A percentile compares a stretch with the other conserved stretches of the same genome.
Evolutionary conservation across 305 asterid genomes (phyloP).

Genomic region (Fraxinus floribunda): DNA sequence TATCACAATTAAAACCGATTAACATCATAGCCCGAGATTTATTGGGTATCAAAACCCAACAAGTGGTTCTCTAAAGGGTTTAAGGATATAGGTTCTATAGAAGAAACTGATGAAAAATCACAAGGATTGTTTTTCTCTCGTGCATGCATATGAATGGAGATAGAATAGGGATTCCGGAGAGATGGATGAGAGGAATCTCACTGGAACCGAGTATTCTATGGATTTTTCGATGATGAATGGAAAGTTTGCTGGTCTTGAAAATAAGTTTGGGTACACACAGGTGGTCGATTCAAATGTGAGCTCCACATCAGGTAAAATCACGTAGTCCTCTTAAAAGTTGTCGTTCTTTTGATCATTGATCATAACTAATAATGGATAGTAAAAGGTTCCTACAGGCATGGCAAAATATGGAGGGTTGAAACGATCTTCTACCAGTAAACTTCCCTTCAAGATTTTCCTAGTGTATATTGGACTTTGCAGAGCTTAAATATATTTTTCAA

Average conservation of each 20-base stretch:
- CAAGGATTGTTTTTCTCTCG: slow-evolving; percentile 35
- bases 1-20: too few relatives aligned
- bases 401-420: slow-evolving; percentile 32
- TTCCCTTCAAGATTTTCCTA: neutral
- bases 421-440: slow-evolving; percentile 13
- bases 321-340: neutral
- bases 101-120: slow-evolving; percentile 5
- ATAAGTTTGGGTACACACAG: slow-evolving; percentile 51
- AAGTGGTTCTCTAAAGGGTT: slow-evolving; percentile 57
- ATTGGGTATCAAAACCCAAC: too few relatives aligned
- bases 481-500: neutral
- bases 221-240: slow-evolving; percentile 65
- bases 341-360: neutral
- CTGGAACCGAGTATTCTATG: slow-evolving; percentile 47
- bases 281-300: slow-evolving; percentile 40
- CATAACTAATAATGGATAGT: neutral
- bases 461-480: neutral
- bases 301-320: slow-evolving; percentile 45
- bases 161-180: slow-evolving; percentile 37
- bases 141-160: slow-evolving; percentile 46
- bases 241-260: slow-evolving; percentile 32
- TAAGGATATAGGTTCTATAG: slow-evolving; percentile 21
- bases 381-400: slow-evolving; percentile 39
- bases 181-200: slow-evolving; percentile 44
- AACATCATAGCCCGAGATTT: too few relatives aligned